These are phyloP conservation scores for Exophiala calicioides DNA, from an alignment of 2,329 filamentous ascomycete genomes.

Conservation along the genomic window DNA sequence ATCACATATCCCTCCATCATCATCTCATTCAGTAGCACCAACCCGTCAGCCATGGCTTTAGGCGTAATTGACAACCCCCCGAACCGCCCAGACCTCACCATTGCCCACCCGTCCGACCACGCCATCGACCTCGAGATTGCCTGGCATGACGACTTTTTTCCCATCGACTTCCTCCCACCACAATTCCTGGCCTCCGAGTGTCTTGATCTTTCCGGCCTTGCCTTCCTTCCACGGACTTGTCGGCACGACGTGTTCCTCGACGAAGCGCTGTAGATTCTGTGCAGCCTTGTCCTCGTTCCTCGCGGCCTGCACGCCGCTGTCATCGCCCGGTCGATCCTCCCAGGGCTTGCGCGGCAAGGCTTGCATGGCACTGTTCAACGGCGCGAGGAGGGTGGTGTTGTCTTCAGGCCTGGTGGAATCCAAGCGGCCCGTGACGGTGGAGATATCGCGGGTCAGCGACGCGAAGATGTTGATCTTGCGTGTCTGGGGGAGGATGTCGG, in stretches of 20 bases:
- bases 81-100: conserved; percentile 82
- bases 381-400: conserved; percentile 85
- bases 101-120: conserved; percentile 78
- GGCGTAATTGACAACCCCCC: conserved; percentile 59
- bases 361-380: conserved; percentile 79
- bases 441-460: conserved; percentile 73
- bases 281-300: conserved; percentile 71
- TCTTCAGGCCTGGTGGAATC: conserved; percentile 55
- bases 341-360: conserved; percentile 80
- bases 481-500: conserved; percentile 79
- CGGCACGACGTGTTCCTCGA: conserved; percentile 80
- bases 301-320: conserved; percentile 51
- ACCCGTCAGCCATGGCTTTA: too few relatives aligned
- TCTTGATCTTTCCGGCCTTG: conserved; percentile 63
- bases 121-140: conserved; percentile 72
- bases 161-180: conserved; percentile 76
- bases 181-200: conserved; percentile 67
- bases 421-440: conserved; percentile 67
- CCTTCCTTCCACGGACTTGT: conserved; percentile 72
- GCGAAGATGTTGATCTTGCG: conserved; percentile 83
- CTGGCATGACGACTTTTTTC: conserved; percentile 65
- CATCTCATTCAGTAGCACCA: background rate
- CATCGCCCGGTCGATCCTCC: conserved; percentile 52
- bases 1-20: background rate
- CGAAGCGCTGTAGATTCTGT: conserved; percentile 75